Base-by-base conservation (phyloP, 257 asterid species). In the Agastache rugosa region DNA sequence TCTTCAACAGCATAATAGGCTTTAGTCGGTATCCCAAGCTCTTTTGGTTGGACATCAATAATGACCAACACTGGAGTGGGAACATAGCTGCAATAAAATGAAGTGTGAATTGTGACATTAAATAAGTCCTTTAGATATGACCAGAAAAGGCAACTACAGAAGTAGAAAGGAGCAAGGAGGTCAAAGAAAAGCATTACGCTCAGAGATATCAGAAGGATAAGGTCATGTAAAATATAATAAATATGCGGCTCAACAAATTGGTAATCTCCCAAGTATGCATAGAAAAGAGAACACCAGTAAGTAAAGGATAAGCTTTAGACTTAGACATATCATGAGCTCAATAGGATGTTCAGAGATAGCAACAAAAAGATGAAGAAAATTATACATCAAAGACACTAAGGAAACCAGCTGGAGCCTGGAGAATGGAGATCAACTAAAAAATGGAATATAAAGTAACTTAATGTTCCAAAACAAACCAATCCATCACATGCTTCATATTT, bases 1-100 rank as follows among this genome's bases (percentile, higher is more conserved):
- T 93, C 98, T 82, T 93, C 97, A 29, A 93, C 96, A 19, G 97
- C 98, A 78, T 89, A 93, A 81, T 93, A 93, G 29, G 96, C 97
- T 85, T 92, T 92, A 55, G 90, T 87, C 37, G 98, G 98, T 60
- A 93, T 90, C 31, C 98, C 97, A 17, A 90, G 85, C 83, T 93
- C 98, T 78, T 85, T 85, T n/a, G 98, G 97, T 78, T 90, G 93
- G 42, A 93, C 98, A 63, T 93, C 98, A 68, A 93, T 89, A 55
- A 93, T 93, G 64, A 91, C 98, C 82, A 93, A 71, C 56, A 93
- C 96, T 6, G 97, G 97, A 71, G 86, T 89, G 11, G 96, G 90
- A 63, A 90, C 98, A 80, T 93, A 91, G 80, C 93, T 91, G 85
- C 81, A 87, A 72, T 37, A 35, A 23, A 44, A 78, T 51, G 75